Evolutionary conservation across 371 early-diverging fungal genomes (phyloP), one percentile per base, ranked within the genome.

Genomic region (Smittium culicis): DNA sequence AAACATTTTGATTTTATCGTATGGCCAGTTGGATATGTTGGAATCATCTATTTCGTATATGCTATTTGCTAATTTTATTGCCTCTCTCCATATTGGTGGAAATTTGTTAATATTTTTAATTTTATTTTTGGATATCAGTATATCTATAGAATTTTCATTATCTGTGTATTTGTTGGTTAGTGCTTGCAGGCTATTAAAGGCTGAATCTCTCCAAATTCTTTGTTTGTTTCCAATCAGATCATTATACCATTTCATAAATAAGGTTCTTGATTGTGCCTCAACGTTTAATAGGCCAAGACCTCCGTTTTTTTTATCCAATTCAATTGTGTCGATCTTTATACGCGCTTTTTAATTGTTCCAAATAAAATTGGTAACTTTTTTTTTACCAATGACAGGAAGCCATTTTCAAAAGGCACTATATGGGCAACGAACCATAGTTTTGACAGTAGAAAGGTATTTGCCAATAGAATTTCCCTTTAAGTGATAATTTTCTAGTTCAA

Each of bases 401-500:
- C 17, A 11, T 63, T 63, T 32, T 32, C 63, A 33, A 63, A 63
- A 14, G 63, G 14, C 2, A 63, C 5, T 5, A 33, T 32, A n/a
- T 63, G 33, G 8, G 63, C 63, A 33, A 31, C 35, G 63, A 63
- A 63, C 25, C 25, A 63, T 24, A 63, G 5, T 32, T 63, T 63
- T n/a, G 63, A 63, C n/a, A 63, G n/a, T 31, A 63, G 32, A 63
- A 63, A 11, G 32, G 63, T 63, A 33, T 63, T 63, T 2, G n/a
- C 35, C 32, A 63, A 32, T 32, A 63, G 27, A 24, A 63, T n/a
- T 63, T 63, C 31, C 25, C 63, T n/a, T n/a, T n/a, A n/a, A 63
- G n/a, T 33, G 33, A 32, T 27, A 63, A 24, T 30, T 63, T n/a
- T 32, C 63, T 63, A n/a, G 20, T 63, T n/a, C 63, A 5, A 5